A percentile compares a stretch with the other conserved stretches of the same genome.
Conservation (phyloP, 805 yeast species). For the Spathaspora arborariae region DNA sequence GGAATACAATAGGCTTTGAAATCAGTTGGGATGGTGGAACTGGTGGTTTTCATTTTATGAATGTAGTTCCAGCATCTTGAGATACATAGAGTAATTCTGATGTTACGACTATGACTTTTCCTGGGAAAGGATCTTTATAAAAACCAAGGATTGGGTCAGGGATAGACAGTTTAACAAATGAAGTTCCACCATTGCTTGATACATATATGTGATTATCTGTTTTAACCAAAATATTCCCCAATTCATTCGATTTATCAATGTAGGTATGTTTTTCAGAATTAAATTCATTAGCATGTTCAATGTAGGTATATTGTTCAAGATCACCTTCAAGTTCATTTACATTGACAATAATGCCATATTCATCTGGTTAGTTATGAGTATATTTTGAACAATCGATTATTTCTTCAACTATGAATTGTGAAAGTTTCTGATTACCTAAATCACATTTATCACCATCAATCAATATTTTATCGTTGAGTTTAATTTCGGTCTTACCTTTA, state of each 20-base stretch:
- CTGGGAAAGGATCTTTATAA: conserved; percentile 50
- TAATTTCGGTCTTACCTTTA: conserved; percentile 17
- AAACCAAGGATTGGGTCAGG: conserved; percentile 29
- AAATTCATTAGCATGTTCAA: conserved; percentile 45
- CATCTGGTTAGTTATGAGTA: conserved; percentile 9
- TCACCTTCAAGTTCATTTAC: conserved; percentile 48
- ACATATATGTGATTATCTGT: conserved; percentile 55
- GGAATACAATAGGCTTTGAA: conserved; percentile 52
- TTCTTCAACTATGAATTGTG: conserved; percentile 23
- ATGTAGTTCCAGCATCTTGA: conserved; percentile 61
- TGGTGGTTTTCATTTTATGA: conserved; percentile 48
- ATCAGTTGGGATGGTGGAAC: conserved; percentile 37
- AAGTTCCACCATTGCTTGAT: conserved; percentile 52
- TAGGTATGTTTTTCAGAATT: conserved; percentile 54
- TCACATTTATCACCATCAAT: conserved; percentile 46
- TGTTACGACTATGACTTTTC: conserved; percentile 55
- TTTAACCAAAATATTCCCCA: conserved; percentile 46
- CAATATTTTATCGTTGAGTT: conserved; percentile 36
- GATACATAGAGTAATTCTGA: conserved; percentile 53
- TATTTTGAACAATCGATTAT: conserved; percentile 34
- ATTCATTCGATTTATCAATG: conserved; percentile 30
- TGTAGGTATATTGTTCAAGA: conserved; percentile 54
- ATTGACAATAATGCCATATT: conserved; percentile 30
- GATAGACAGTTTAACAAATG: conserved; percentile 29
- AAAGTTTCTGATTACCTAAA: conserved; percentile 17